Evolutionary conservation across 2,329 filamentous ascomycete genomes (phyloP).

Genomic region (Aspergillus costaricaensis): DNA sequence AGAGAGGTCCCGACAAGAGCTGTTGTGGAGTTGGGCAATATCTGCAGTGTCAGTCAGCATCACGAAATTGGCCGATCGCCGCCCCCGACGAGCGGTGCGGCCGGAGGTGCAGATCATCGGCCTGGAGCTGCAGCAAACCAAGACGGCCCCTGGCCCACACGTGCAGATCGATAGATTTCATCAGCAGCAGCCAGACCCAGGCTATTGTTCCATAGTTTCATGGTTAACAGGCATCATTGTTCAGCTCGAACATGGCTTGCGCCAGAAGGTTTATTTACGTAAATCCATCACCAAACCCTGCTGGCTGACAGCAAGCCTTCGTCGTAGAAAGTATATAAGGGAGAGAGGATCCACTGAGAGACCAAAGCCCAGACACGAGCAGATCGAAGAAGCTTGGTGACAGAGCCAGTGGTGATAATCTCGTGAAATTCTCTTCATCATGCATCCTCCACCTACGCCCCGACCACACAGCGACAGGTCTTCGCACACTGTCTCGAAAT

Average conservation of each 20-base stretch:
- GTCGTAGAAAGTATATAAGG: neutral
- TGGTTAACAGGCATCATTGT: neutral
- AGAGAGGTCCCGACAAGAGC: neutral
- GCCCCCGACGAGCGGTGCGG: neutral
- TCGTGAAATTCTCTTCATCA: neutral
- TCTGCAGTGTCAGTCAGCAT: neutral
- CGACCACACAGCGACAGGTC: neutral
- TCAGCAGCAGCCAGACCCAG: neutral
- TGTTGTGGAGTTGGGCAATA: neutral
- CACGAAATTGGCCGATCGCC: neutral
- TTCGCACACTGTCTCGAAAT: neutral
- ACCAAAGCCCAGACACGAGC: neutral
- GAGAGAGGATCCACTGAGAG: neutral
- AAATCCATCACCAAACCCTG: neutral
- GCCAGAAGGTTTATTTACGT: neutral
- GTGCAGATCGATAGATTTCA: neutral
- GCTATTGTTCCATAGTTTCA: neutral
- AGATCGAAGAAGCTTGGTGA: neutral
- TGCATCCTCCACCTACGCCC: neutral
- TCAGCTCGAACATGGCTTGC: neutral
- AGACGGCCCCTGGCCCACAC: neutral
- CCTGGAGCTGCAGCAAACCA: neutral
- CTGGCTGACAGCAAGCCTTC: neutral
- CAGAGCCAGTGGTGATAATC: neutral
- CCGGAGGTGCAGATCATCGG: neutral